Base-by-base conservation (phyloP, 1,139 yeast genomes). In the Eremothecium sinecaudum region DNA sequence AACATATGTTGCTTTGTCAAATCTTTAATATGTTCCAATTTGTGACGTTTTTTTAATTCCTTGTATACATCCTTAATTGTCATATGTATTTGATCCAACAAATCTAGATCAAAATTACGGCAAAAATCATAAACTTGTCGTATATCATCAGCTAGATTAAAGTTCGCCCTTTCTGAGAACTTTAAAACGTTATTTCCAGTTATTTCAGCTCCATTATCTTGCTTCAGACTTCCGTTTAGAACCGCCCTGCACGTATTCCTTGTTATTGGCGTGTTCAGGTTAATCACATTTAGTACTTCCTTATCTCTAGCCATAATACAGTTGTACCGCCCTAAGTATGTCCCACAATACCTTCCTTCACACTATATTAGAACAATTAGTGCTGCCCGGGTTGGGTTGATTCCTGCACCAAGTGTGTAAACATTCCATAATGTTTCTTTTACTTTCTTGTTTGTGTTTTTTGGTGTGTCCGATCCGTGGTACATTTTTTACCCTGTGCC, bases 241-340 rank as follows among this genome's bases (percentile, higher is more conserved):
- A 14, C 21, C 9, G 21, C 14, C 21, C 13, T 27, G 21, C 30
- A 27, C 19, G 30, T 10, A 27, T 27, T 27, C 30, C 30, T 5
- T 21, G 17, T 18, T n/a, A 26, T 20, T 9, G 48, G 46, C 8
- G 47, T 43, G 32, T 49, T 49, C 35, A 45, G 32, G 32, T 45
- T 46, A 13, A 50, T 34, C 35, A 49, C 55, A 38, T 37, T 43
- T 25, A 50, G 34, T 18, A 51, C 48, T 18, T 43, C 52, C 21
- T 46, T 46, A 12, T 33, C 36, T 24, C 38, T 44, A 8, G 46
- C 37, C 52, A 48, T 48, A 10, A 32, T 34, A 13, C 18, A 11
- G 18, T 17, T 17, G 5, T n/a, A n/a, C n/a, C n/a, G n/a, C n/a
- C n/a, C n/a, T n/a, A n/a, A n/a, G n/a, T n/a, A n/a, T n/a, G n/a